Evolutionary conservation across 495 filamentous ascomycete genomes (phyloP).

Genomic region (Aspergillus affinis): DNA sequence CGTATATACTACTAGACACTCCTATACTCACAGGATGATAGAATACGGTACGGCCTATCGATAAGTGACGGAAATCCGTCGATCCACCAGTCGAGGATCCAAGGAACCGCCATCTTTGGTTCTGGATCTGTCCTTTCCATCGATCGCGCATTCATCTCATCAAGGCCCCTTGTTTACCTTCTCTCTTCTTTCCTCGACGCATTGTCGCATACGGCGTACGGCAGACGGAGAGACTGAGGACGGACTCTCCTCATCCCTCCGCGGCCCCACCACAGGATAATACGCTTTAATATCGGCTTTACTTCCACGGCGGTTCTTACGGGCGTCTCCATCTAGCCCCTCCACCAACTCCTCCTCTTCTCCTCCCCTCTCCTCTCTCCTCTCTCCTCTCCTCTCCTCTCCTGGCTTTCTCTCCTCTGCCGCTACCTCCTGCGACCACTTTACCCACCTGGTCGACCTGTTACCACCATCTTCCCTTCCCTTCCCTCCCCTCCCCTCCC

Average conservation of each 20-base stretch:
- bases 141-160: conserved; percentile 1
- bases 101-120: background rate
- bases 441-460: conserved; percentile 5
- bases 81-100: conserved; percentile 2
- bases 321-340: conserved; percentile 1
- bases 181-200: too few species aligned
- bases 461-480: background rate
- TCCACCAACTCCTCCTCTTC: background rate
- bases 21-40: too few species aligned
- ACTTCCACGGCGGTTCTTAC: background rate
- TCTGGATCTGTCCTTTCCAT: conserved; percentile 4
- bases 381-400: background rate
- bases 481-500: too few species aligned
- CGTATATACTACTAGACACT: too few species aligned
- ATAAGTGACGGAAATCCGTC: conserved; percentile 2
- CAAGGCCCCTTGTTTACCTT: background rate
- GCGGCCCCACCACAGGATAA: conserved; percentile 7
- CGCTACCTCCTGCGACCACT: conserved; percentile 9
- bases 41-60: background rate
- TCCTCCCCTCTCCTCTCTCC: background rate
- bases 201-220: too few species aligned
- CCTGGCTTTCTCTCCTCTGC: conserved; percentile 12
- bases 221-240: too few species aligned
- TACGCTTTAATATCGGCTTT: conserved; percentile 1
- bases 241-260: background rate